Conservation (phyloP, 306 rosid genomes). For the Hippophae gyantsensis region DNA sequence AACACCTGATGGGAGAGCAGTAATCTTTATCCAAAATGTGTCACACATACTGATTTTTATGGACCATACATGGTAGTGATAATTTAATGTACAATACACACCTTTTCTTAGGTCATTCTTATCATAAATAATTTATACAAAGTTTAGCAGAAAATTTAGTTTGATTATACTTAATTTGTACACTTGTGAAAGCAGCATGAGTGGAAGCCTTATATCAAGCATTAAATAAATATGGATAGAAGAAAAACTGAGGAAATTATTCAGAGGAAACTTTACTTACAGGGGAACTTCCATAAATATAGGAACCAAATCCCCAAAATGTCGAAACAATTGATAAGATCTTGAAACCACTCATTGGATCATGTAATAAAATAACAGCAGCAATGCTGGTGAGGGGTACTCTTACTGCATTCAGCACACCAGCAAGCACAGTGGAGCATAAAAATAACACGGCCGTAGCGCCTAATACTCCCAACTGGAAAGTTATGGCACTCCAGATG, state of each 20-base stretch:
- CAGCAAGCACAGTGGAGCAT: slow-evolving; percentile 88
- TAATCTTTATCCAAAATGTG: no score
- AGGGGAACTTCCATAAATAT: slow-evolving; percentile 59
- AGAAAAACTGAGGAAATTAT: background rate
- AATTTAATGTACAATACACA: no score
- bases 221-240: background rate
- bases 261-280: slow-evolving; percentile 14
- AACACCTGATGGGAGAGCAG: no score
- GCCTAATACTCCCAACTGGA: slow-evolving; percentile 76
- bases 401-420: slow-evolving; percentile 78
- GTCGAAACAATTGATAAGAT: slow-evolving; percentile 57
- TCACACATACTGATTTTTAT: no score
- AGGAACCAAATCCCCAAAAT: slow-evolving; percentile 40
- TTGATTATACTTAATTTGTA: no score
- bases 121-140: no score
- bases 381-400: slow-evolving; percentile 84
- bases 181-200: no score
- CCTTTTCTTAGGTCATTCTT: no score
- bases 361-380: slow-evolving; percentile 68
- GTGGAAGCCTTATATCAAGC: no score
- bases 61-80: no score
- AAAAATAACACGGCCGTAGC: slow-evolving; percentile 71
- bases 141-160: no score
- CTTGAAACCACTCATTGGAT: slow-evolving; percentile 72
- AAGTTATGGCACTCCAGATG: slow-evolving; percentile 63